phyloP scores from a whole-genome alignment of 192 early-diverging fungal species.

The Phycomyces nitens region DNA sequence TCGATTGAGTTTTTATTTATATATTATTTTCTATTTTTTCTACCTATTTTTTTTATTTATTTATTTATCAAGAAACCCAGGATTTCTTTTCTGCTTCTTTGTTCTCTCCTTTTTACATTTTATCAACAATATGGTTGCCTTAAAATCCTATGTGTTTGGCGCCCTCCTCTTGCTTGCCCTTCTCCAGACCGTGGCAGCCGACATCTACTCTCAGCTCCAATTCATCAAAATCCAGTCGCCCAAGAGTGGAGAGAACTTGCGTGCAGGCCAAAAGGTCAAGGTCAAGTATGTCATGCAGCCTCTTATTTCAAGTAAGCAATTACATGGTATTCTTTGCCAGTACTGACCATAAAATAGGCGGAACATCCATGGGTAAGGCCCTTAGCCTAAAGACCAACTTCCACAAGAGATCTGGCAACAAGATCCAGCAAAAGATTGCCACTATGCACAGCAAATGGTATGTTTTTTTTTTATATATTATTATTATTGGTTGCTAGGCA shows the following conservation, averaged over 20 bases:
- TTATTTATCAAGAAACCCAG: background rate
- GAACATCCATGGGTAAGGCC: slow-evolving; percentile 26
- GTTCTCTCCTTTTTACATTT: slow-evolving; percentile 3
- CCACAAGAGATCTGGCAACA: slow-evolving; percentile 29
- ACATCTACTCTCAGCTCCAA: slow-evolving; percentile 31
- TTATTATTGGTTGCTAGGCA: background rate
- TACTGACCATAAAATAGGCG: too few species aligned
- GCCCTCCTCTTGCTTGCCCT: slow-evolving; percentile 11
- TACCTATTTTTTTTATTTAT: too few species aligned
- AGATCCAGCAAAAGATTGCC: slow-evolving; percentile 17
- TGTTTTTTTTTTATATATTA: background rate
- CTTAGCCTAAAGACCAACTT: slow-evolving; percentile 29
- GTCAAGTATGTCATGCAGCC: slow-evolving; percentile 38
- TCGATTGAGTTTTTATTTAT: background rate
- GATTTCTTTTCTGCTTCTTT: background rate
- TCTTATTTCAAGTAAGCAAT: slow-evolving; percentile 24
- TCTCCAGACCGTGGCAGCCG: slow-evolving; percentile 21
- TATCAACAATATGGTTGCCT: slow-evolving; percentile 9
- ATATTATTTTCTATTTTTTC: background rate
- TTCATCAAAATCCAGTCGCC: slow-evolving; percentile 34
- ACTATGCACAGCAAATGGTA: slow-evolving; percentile 19
- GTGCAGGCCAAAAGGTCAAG: slow-evolving; percentile 22
- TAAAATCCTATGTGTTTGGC: slow-evolving; percentile 5
- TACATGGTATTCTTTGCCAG: too few species aligned
- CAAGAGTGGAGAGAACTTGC: slow-evolving; percentile 19